Percentiles rank a stretch among this genome's conserved stretches.
These are phyloP conservation scores for Calocera cornea DNA, from an alignment of 768 basidiomycete species.

Conservation along the genomic window DNA sequence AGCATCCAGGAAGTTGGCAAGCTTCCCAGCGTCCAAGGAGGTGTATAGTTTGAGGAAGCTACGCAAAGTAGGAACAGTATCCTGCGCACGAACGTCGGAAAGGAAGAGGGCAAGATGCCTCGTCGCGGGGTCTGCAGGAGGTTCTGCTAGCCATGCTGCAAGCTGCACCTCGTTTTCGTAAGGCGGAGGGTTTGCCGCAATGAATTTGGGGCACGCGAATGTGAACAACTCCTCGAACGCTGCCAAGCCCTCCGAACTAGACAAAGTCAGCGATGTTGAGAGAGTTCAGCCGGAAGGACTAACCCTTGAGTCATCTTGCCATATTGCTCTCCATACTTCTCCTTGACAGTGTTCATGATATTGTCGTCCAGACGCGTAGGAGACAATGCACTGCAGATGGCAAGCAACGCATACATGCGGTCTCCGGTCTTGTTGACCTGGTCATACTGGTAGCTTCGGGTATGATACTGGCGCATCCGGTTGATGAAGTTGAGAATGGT, in stretches of 20 bases:
- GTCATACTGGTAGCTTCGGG: slow-evolving; percentile 90
- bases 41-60: slow-evolving; percentile 94
- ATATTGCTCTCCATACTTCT: slow-evolving; percentile 86
- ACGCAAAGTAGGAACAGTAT: slow-evolving; percentile 69
- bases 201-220: slow-evolving; percentile 93
- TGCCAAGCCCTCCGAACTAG: slow-evolving; percentile 42
- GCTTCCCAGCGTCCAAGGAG: slow-evolving; percentile 77
- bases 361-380: slow-evolving; percentile 89
- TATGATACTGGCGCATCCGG: slow-evolving; percentile 94
- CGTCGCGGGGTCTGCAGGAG: slow-evolving; percentile 55
- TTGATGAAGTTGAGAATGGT: slow-evolving; percentile 89
- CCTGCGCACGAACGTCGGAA: slow-evolving; percentile 58
- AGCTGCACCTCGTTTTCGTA: slow-evolving; percentile 68
- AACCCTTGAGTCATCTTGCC: slow-evolving; percentile 72
- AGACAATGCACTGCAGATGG: slow-evolving; percentile 83
- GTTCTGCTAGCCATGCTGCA: slow-evolving; percentile 31
- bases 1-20: slow-evolving; percentile 80
- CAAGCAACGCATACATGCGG: slow-evolving; percentile 92
- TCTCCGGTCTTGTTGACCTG: slow-evolving; percentile 98
- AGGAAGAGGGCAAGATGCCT: slow-evolving; percentile 80
- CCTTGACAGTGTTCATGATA: slow-evolving; percentile 83
- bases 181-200: slow-evolving; percentile 84
- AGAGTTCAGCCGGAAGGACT: slow-evolving; percentile 25
- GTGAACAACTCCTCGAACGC: slow-evolving; percentile 88
- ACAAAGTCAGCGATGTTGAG: neutral